Percentiles rank a stretch among this genome's conserved stretches.
These are phyloP conservation scores for Ophiocordyceps camponoti-rufipedis DNA, from an alignment of 2,329 filamentous ascomycete species.

Conservation along the genomic window DNA sequence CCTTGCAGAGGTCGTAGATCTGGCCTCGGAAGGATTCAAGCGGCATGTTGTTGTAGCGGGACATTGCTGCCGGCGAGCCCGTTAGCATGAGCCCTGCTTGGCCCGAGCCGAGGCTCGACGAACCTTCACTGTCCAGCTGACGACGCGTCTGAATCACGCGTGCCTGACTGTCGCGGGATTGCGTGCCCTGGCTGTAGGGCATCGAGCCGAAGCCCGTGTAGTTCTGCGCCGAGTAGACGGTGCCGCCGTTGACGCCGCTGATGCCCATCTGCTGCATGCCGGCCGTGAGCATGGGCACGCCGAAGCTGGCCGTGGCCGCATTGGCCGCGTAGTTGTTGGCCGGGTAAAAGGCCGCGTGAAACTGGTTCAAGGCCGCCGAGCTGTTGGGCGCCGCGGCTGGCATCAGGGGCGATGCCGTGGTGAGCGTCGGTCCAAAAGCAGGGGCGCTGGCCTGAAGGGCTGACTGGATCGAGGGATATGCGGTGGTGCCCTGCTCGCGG, in stretches of 20 bases:
- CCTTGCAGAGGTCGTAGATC: conserved; percentile 85
- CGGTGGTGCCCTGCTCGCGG: conserved; percentile 24
- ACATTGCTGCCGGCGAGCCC: conserved; percentile 32
- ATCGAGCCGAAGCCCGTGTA: conserved; percentile 37
- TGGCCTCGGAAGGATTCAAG: conserved; percentile 66
- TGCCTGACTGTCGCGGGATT: conserved; percentile 55
- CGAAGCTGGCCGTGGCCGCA: conserved; percentile 8
- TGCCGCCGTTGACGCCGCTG: conserved; percentile 20
- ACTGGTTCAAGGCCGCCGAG: conserved; percentile 9
- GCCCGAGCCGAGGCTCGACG: conserved; percentile 5
- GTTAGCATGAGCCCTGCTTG: neutral
- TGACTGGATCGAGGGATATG: conserved; percentile 45
- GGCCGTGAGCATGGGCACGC: conserved; percentile 37
- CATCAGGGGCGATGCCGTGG: conserved; percentile 10
- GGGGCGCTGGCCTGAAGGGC: conserved; percentile 64
- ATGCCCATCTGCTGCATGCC: conserved; percentile 50
- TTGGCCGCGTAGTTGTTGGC: conserved; percentile 3
- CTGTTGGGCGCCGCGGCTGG: conserved; percentile 8
- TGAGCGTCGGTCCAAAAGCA: conserved; percentile 50
- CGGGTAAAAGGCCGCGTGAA: conserved; percentile 15
- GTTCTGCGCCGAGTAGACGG: conserved; percentile 35
- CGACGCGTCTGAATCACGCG: conserved; percentile 61
- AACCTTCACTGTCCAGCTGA: conserved; percentile 54
- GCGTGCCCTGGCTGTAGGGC: conserved; percentile 29
- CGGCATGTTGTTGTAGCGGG: conserved; percentile 67